Evolutionary conservation across 768 basidiomycete species (phyloP), one percentile per base, ranked within the genome.

Genomic region (Crassisporium funariophilum): DNA sequence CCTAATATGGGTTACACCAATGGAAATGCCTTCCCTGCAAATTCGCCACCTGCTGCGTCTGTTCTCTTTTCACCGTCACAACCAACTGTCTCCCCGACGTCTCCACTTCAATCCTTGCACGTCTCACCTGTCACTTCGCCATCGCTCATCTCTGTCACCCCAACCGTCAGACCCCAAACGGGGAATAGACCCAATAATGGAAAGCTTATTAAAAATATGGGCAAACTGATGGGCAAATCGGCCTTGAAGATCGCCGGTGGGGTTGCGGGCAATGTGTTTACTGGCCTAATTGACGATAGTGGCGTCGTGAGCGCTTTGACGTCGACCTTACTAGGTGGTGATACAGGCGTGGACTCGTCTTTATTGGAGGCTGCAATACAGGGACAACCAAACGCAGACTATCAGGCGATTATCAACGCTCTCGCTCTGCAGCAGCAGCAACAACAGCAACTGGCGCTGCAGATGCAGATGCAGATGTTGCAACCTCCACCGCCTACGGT

Each of bases 351-450:
- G 11, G 53, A 54, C 2, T 52, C 54, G 23, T 37, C 55, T 9
- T 58, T 65, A 29, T 44, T 72, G 34, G 63, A 68, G 40, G 60
- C 60, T 21, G 66, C 69, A 16, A 43, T 68, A 19, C 55, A 68
- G 38, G 65, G 62, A 2, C 49, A 53, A 17, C 64, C 63, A 4
- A 47, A 62, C 41, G 69, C 68, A 17, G 60, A 70, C 51, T 73
- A 71, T 49, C 56, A 58, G 22, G 60, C 41, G 0, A 61, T 69
- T 4, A 63, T 72, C 15, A 57, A 64, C 46, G 65, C 64, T n/a
- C 2, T 50, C 72, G 35, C 29, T 59, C 65, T 67, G 45, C 68
- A 67, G 35, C 60, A 63, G 40, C 33, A 46, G 12, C 51, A 63
- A 13, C 54, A 56, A 15, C 60, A 55, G 27, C 55, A 53, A 31